phyloP scores from a whole-genome alignment of 805 yeast genomes.

The Candida railenensis region DNA sequence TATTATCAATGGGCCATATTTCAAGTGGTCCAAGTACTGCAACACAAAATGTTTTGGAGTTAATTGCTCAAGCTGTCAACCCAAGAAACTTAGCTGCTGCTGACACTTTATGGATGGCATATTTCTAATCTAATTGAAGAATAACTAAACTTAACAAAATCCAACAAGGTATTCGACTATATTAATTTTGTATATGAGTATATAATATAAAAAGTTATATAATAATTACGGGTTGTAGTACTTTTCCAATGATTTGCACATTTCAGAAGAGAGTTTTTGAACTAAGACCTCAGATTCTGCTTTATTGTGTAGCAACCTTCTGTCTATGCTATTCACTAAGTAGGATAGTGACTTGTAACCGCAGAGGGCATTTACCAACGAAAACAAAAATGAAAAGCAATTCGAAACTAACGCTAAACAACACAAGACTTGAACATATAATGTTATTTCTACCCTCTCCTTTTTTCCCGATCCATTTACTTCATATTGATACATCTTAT shows the following conservation, averaged over 20 bases:
- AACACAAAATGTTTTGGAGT: constrained; percentile 85
- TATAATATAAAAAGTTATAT: background rate
- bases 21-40: constrained; percentile 70
- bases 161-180: too few species aligned
- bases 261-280: background rate
- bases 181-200: too few species aligned
- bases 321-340: constrained; percentile 21
- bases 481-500: constrained; percentile 26
- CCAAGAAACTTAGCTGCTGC: constrained; percentile 91
- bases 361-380: constrained; percentile 11
- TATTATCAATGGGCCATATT: constrained; percentile 63
- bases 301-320: constrained; percentile 7
- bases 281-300: background rate
- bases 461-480: constrained; percentile 12
- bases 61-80: constrained; percentile 91
- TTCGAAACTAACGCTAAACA: constrained; percentile 17
- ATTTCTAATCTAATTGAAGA: constrained; percentile 52
- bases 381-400: constrained; percentile 11
- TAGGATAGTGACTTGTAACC: constrained; percentile 14
- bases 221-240: background rate
- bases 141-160: too few species aligned
- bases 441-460: constrained; percentile 25
- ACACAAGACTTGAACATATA: constrained; percentile 24
- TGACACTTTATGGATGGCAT: constrained; percentile 95
- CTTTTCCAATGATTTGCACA: background rate